Evolutionary conservation across 2,329 filamentous ascomycete species (phyloP).

Genomic region (Colletotrichum karsti): DNA sequence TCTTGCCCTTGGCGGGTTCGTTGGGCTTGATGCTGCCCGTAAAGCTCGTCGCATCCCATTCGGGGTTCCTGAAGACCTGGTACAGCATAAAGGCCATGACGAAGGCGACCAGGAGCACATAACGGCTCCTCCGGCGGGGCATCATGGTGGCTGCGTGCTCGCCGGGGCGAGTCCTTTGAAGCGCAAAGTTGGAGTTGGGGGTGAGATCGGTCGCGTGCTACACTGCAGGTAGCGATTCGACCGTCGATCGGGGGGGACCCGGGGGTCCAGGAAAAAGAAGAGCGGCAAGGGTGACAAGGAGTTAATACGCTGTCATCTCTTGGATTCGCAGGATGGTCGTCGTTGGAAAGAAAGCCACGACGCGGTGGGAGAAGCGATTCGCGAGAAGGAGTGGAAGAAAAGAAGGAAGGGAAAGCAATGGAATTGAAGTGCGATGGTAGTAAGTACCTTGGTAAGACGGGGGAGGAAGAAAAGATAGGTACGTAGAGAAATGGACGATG

Average conservation of each 20-base stretch:
- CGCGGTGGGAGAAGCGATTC: background rate
- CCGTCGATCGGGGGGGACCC: constrained; percentile 2
- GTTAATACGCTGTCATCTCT: constrained; percentile 20
- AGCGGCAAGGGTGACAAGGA: background rate
- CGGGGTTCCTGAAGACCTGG: constrained; percentile 53
- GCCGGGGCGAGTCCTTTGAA: constrained; percentile 10
- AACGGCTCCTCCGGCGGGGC: constrained; percentile 69
- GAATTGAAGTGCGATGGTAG: background rate
- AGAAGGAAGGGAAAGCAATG: background rate
- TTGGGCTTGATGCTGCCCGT: constrained; percentile 19
- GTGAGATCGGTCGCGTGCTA: constrained; percentile 16
- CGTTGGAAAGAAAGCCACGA: background rate
- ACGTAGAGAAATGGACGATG: constrained; percentile 13
- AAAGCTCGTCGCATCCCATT: constrained; percentile 37
- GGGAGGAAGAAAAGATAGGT: constrained; percentile 5
- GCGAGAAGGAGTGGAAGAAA: constrained; percentile 11
- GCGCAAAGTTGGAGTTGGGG: background rate
- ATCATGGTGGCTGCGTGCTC: constrained; percentile 45
- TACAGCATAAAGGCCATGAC: constrained; percentile 64
- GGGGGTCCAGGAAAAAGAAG: background rate
- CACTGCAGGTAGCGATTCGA: constrained; percentile 9
- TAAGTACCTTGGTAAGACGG: background rate
- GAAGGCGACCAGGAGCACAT: constrained; percentile 65
- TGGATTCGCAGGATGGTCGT: background rate
- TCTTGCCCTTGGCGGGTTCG: constrained; percentile 16